Conservation (phyloP, 768 basidiomycete genomes). For the Russula ochroleuca region DNA sequence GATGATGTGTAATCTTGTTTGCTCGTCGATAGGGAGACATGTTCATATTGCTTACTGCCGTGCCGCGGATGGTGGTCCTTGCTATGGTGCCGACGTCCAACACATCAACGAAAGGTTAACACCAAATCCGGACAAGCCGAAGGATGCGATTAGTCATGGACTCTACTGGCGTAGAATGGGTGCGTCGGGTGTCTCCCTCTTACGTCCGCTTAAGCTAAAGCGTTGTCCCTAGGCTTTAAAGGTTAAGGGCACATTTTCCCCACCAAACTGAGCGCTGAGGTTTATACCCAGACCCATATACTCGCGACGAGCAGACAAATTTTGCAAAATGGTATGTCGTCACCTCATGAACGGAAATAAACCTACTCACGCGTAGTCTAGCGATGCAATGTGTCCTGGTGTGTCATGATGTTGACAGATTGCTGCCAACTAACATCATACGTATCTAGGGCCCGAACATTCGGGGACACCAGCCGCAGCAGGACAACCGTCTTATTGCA, state of each 20-base stretch:
- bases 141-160: conserved; percentile 53
- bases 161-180: conserved; percentile 57
- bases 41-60: conserved; percentile 55
- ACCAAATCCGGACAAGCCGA: conserved; percentile 45
- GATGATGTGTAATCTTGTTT: conserved; percentile 59
- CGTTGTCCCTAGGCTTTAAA: conserved; percentile 45
- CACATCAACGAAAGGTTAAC: conserved; percentile 43
- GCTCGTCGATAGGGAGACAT: conserved; percentile 54
- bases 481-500: conserved; percentile 52
- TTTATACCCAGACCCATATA: conserved; percentile 49
- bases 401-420: too few species aligned
- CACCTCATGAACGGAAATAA: not conserved
- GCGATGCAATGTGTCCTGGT: conserved; percentile 53
- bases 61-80: conserved; percentile 36
- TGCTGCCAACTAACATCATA: not conserved
- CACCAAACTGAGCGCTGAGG: not conserved
- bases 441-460: conserved; percentile 48
- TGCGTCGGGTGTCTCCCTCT: conserved; percentile 31
- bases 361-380: conserved; percentile 26
- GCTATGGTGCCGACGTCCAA: conserved; percentile 42
- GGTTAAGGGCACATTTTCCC: conserved; percentile 31
- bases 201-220: not conserved
- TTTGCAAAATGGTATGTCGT: conserved; percentile 50
- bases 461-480: conserved; percentile 28
- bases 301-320: conserved; percentile 48